phyloP scores from a whole-genome alignment of 2,329 filamentous ascomycete species.

The Colletotrichum spaethianum region DNA sequence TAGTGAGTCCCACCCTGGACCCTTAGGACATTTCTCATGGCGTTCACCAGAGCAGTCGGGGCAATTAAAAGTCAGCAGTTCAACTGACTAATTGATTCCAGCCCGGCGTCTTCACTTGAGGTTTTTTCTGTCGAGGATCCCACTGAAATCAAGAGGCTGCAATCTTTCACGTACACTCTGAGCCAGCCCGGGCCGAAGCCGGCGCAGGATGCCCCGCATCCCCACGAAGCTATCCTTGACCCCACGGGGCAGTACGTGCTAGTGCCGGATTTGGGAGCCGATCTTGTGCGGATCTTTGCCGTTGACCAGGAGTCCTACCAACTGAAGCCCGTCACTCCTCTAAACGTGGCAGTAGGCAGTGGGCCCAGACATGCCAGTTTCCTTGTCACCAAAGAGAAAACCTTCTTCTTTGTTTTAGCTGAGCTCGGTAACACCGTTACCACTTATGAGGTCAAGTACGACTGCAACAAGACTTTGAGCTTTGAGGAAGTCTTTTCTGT shows the following conservation, averaged over 20 bases:
- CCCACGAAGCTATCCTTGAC: slow-evolving; percentile 41
- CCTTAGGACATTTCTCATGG: background rate
- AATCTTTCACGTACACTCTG: slow-evolving; percentile 53
- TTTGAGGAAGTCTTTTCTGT: slow-evolving; percentile 64
- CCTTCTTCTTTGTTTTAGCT: slow-evolving; percentile 71
- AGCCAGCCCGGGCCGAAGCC: slow-evolving; percentile 58
- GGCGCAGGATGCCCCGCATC: slow-evolving; percentile 37
- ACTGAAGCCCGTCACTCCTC: slow-evolving; percentile 29
- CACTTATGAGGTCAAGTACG: slow-evolving; percentile 70
- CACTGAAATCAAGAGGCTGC: slow-evolving; percentile 36
- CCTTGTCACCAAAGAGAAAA: slow-evolving; percentile 58
- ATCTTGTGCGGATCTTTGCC: slow-evolving; percentile 36
- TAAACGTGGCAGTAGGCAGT: slow-evolving; percentile 31
- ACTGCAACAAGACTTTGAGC: slow-evolving; percentile 53
- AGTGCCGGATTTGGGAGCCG: slow-evolving; percentile 37
- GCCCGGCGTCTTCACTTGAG: slow-evolving; percentile 32
- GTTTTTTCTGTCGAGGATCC: slow-evolving; percentile 38
- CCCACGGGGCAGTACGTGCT: slow-evolving; percentile 39
- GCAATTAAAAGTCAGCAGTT: background rate
- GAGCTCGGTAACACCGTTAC: slow-evolving; percentile 72
- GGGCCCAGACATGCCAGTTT: slow-evolving; percentile 62
- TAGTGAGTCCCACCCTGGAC: slow-evolving; percentile 38
- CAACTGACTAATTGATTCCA: slow-evolving; percentile 4
- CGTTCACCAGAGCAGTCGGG: background rate
- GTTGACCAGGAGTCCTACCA: slow-evolving; percentile 35